Conservation (phyloP, 805 yeast genomes). For the Hermanozyma aechmeae region DNA sequence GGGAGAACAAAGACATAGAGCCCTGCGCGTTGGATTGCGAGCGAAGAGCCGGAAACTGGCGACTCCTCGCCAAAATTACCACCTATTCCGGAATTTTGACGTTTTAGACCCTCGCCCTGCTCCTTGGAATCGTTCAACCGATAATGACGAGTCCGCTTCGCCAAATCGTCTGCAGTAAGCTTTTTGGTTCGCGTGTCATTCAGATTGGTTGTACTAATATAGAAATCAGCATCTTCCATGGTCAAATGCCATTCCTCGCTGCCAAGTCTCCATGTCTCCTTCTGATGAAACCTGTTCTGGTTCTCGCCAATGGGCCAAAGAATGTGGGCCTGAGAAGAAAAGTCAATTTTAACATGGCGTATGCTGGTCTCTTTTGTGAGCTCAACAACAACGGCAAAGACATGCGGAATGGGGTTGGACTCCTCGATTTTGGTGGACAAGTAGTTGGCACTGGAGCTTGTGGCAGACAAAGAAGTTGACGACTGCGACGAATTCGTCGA, state of each 20-base stretch:
- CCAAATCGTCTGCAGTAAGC: constrained; percentile 35
- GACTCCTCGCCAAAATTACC: not conserved
- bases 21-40: too few species aligned
- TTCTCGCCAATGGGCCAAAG: constrained; percentile 50
- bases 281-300: constrained; percentile 31
- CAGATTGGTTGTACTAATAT: constrained; percentile 28
- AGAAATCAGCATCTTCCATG: constrained; percentile 36
- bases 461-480: too few species aligned
- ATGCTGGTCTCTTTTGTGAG: constrained; percentile 29
- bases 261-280: constrained; percentile 43
- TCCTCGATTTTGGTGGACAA: constrained; percentile 27
- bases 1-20: constrained; percentile 64
- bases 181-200: constrained; percentile 34
- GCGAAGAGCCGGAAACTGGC: too few species aligned
- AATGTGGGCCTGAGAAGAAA: constrained; percentile 34
- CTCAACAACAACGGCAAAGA: constrained; percentile 43
- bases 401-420: constrained; percentile 38
- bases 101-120: not conserved
- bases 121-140: constrained; percentile 7
- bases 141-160: constrained; percentile 27
- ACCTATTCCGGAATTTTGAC: too few species aligned
- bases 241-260: constrained; percentile 32
- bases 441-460: too few species aligned
- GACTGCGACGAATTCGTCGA: too few species aligned
- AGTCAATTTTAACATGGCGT: constrained; percentile 29